These are phyloP conservation scores for Camptophora hylomeconis DNA, from an alignment of 2,329 filamentous ascomycete genomes.

Conservation along the genomic window DNA sequence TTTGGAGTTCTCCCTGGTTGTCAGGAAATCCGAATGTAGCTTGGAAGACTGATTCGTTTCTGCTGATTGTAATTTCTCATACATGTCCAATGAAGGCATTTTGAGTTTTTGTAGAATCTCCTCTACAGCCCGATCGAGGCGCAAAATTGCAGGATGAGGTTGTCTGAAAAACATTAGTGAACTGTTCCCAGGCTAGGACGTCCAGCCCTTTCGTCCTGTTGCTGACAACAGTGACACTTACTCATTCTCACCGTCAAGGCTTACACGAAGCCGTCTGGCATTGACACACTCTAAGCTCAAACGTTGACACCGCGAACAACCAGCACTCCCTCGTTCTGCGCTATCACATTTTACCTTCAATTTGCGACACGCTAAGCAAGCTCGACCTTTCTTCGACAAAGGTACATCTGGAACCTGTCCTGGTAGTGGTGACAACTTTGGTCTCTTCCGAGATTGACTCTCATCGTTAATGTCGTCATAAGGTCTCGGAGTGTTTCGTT, in stretches of 20 bases:
- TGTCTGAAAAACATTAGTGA: slow-evolving; percentile 4
- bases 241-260: slow-evolving; percentile 14
- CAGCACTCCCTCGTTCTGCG: slow-evolving; percentile 14
- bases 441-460: slow-evolving; percentile 2
- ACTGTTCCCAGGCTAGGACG: background rate
- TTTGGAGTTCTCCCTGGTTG: slow-evolving; percentile 15
- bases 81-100: slow-evolving; percentile 14
- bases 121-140: slow-evolving; percentile 15
- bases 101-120: slow-evolving; percentile 15
- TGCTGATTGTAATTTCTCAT: slow-evolving; percentile 4
- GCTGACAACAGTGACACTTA: background rate
- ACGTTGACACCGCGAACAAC: slow-evolving; percentile 17
- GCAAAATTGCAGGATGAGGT: slow-evolving; percentile 13
- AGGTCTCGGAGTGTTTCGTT: no score
- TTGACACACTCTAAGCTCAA: slow-evolving; percentile 17
- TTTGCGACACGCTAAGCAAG: slow-evolving; percentile 17
- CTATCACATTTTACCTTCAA: slow-evolving; percentile 18
- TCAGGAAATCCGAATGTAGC: slow-evolving; percentile 7
- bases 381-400: slow-evolving; percentile 15
- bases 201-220: no score
- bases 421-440: slow-evolving; percentile 1
- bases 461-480: no score
- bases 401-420: slow-evolving; percentile 8
- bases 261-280: slow-evolving; percentile 13
- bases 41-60: slow-evolving; percentile 2